Percentiles rank a stretch among this genome's conserved stretches.
These are phyloP conservation scores for Aspergillus cristatus DNA, from an alignment of 495 filamentous ascomycete genomes.

Conservation along the genomic window DNA sequence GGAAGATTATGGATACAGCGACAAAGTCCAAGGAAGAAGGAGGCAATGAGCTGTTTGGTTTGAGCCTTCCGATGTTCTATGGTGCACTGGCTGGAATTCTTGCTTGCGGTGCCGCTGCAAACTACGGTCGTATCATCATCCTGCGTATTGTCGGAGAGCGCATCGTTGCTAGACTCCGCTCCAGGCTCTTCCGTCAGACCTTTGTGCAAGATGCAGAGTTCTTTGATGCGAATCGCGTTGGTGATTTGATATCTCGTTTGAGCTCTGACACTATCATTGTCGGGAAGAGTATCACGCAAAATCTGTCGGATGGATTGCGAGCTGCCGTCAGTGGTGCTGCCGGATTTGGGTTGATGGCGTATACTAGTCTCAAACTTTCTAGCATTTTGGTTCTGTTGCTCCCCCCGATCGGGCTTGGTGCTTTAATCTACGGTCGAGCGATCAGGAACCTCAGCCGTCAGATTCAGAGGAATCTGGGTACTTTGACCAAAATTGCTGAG, in stretches of 20 bases:
- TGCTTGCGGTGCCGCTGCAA: slow-evolving; percentile 67
- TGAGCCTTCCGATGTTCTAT: slow-evolving; percentile 71
- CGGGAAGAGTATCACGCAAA: slow-evolving; percentile 96
- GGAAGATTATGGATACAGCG: slow-evolving; percentile 85
- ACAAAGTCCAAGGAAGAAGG: slow-evolving; percentile 46
- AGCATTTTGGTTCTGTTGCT: slow-evolving; percentile 78
- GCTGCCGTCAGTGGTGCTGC: slow-evolving; percentile 80
- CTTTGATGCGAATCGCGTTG: slow-evolving; percentile 95
- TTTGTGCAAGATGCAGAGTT: slow-evolving; percentile 96
- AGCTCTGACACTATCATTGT: slow-evolving; percentile 96
- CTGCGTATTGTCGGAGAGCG: slow-evolving; percentile 93
- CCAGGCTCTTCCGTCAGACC: slow-evolving; percentile 80
- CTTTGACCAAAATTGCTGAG: slow-evolving; percentile 91
- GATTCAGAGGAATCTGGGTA: slow-evolving; percentile 87
- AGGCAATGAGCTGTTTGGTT: slow-evolving; percentile 54
- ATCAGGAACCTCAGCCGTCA: slow-evolving; percentile 81
- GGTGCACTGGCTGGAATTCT: slow-evolving; percentile 60
- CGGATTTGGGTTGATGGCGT: slow-evolving; percentile 84
- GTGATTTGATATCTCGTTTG: slow-evolving; percentile 89
- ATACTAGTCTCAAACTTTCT: slow-evolving; percentile 84
- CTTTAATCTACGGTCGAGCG: slow-evolving; percentile 80
- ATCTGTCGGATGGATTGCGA: slow-evolving; percentile 86
- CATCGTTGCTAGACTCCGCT: slow-evolving; percentile 81
- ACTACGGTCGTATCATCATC: slow-evolving; percentile 89
- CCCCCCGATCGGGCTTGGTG: slow-evolving; percentile 83